These are phyloP conservation scores for Xylaria sp. DNA, from an alignment of 2,329 filamentous ascomycete species.

Conservation along the genomic window DNA sequence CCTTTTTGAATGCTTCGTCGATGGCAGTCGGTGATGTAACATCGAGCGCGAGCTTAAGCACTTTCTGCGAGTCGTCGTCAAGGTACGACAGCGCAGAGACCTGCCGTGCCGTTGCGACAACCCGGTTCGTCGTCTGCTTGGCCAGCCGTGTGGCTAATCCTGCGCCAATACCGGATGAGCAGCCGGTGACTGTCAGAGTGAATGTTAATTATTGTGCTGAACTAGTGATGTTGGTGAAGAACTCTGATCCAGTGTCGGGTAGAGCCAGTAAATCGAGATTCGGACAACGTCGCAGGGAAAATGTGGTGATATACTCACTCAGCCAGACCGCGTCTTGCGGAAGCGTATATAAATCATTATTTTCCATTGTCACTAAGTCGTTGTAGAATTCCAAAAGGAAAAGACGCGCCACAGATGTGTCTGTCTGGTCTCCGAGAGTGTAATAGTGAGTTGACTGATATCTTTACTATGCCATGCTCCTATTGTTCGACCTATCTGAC, in stretches of 20 bases:
- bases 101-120: constrained; percentile 47
- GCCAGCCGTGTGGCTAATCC: constrained; percentile 34
- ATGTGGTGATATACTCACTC: constrained; percentile 27
- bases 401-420: not conserved
- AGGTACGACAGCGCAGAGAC: constrained; percentile 49
- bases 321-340: constrained; percentile 39
- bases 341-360: constrained; percentile 27
- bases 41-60: constrained; percentile 55
- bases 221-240: not conserved
- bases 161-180: constrained; percentile 41
- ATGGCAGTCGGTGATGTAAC: constrained; percentile 50
- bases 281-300: not conserved
- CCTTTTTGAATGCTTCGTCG: constrained; percentile 42
- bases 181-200: constrained; percentile 38
- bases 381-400: not conserved
- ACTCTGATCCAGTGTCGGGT: not conserved
- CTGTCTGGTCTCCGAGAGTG: not conserved
- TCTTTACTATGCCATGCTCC: not conserved
- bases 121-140: constrained; percentile 30
- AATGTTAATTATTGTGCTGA: not conserved
- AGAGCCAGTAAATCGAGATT: not conserved
- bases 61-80: constrained; percentile 42
- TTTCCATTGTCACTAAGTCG: constrained; percentile 5
- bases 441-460: not conserved
- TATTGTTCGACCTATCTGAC: not conserved